These are phyloP conservation scores for Kalmanozyma brasiliensis DNA, from an alignment of 1,284 basidiomycete genomes.

Conservation along the genomic window DNA sequence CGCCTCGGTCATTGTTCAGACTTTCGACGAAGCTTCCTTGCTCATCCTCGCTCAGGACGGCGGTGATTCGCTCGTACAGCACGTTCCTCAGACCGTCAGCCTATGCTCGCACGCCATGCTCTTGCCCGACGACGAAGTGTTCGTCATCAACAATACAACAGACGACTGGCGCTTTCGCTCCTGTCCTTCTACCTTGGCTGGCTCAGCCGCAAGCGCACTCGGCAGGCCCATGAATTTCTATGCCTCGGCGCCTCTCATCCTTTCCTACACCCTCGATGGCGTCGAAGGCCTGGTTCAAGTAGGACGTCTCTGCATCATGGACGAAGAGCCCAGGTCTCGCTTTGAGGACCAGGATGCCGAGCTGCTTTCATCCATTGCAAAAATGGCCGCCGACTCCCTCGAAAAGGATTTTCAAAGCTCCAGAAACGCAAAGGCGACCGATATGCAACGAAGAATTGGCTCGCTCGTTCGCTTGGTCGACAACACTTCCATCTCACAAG, in stretches of 20 bases:
- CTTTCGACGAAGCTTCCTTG: slow-evolving; percentile 32
- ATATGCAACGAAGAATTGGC: slow-evolving; percentile 45
- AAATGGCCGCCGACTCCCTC: slow-evolving; percentile 53
- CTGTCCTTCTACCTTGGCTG: slow-evolving; percentile 33
- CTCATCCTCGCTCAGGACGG: slow-evolving; percentile 45
- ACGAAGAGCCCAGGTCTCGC: slow-evolving; percentile 26
- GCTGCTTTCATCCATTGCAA: slow-evolving; percentile 45
- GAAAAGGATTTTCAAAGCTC: slow-evolving; percentile 47
- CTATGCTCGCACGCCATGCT: slow-evolving; percentile 59
- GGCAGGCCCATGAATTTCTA: slow-evolving; percentile 51
- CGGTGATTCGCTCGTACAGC: slow-evolving; percentile 13
- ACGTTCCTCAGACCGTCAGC: slow-evolving; percentile 22
- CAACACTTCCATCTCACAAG: slow-evolving; percentile 14
- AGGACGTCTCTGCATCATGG: slow-evolving; percentile 54
- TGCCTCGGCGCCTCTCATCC: slow-evolving; percentile 51
- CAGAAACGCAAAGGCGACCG: slow-evolving; percentile 33
- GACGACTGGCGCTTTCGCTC: slow-evolving; percentile 53
- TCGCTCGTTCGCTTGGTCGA: slow-evolving; percentile 35
- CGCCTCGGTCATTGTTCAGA: slow-evolving; percentile 46
- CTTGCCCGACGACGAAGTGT: slow-evolving; percentile 39
- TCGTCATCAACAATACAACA: slow-evolving; percentile 40
- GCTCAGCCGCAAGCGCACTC: slow-evolving; percentile 27
- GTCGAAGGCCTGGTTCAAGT: slow-evolving; percentile 38
- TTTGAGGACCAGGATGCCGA: slow-evolving; percentile 47
- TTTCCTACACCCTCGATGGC: slow-evolving; percentile 30